Base-by-base conservation (phyloP, 148 eudicot genomes). In the Pharnaceum exiguum region DNA sequence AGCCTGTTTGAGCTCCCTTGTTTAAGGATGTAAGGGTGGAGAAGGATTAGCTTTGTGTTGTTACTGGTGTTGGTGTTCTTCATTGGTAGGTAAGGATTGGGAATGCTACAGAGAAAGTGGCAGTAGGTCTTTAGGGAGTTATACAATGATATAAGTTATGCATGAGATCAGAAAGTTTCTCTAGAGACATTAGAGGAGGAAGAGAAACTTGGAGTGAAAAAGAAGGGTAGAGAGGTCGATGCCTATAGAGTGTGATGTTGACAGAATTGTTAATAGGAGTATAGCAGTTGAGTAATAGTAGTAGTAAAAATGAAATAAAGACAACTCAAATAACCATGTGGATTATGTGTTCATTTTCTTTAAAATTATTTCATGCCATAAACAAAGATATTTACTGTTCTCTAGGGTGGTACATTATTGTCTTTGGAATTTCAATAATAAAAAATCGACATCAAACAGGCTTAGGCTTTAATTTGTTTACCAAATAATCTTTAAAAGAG, bases 11-110 rank as follows among this genome's bases (percentile, higher is more conserved):
- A 54, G 31, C 51, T 62, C 5, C 67, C 67, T 48, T 70, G 74
- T 63, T 70, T 70, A 2, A 63, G 75, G 5, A 58, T 56, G 60
- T 62, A 64, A 13, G 69, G 75, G 48, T 71, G 75, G 17, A 71
- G 27, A 5, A 63, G 65, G 21, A 71, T 71, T 22, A 71, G 51
- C 51, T 64, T 69, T 38, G 73, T 62, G 57, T 69, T 69, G 62
- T 64, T 64, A 13, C 37, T 57, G 48, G 47, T 51, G 46, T 60
- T 60, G 42, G 12, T 62, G 65, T 21, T 53, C 50, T 68, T 68
- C 72, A 68, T 68, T 36, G 19, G 44, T 25, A 5, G 32, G 36
- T n/a, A 23, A 47, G 23, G 28, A 4, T 19, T 6, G 3, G 5
- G 29, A 17, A 16, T 17, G 21, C n/a, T 32, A 2, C 15, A 30